phyloP scores from a whole-genome alignment of 257 asterid species.

The Schizonepeta tenuifolia region DNA sequence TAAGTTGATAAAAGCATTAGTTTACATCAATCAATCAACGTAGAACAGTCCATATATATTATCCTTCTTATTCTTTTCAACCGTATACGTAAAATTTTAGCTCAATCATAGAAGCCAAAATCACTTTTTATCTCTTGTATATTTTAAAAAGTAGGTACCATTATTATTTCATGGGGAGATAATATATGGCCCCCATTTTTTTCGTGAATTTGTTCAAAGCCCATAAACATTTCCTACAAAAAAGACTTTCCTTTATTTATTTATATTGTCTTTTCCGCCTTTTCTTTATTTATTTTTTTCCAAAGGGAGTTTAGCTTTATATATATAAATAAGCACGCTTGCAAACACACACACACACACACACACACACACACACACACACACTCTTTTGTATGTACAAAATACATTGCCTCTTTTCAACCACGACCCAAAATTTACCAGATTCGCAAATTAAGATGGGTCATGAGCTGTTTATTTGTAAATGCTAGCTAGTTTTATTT shows the following conservation, averaged over 20 bases:
- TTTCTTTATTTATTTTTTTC: not conserved
- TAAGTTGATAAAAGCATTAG: not conserved
- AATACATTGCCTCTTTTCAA: not conserved
- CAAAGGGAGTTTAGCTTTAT: not conserved
- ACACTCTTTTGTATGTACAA: not conserved
- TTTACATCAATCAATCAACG: not conserved
- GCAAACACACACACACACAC: not conserved
- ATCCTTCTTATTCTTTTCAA: no score
- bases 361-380: not conserved
- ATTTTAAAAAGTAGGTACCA: not conserved
- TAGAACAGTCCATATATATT: not conserved
- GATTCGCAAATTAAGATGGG: slow-evolving; percentile 8
- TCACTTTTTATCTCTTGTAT: not conserved
- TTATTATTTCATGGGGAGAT: not conserved
- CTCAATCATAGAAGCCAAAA: not conserved
- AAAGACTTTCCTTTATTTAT: not conserved
- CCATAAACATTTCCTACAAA: slow-evolving; percentile 18
- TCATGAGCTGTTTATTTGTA: slow-evolving; percentile 3
- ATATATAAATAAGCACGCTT: not conserved
- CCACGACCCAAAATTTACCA: not conserved
- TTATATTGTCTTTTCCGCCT: not conserved
- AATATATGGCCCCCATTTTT: slow-evolving; percentile 20
- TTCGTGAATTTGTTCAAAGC: not conserved
- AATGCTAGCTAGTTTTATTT: not conserved
- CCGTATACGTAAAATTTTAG: no score